Conservation (phyloP, 805 yeast species). For the Ogataea trehaloabstinens region DNA sequence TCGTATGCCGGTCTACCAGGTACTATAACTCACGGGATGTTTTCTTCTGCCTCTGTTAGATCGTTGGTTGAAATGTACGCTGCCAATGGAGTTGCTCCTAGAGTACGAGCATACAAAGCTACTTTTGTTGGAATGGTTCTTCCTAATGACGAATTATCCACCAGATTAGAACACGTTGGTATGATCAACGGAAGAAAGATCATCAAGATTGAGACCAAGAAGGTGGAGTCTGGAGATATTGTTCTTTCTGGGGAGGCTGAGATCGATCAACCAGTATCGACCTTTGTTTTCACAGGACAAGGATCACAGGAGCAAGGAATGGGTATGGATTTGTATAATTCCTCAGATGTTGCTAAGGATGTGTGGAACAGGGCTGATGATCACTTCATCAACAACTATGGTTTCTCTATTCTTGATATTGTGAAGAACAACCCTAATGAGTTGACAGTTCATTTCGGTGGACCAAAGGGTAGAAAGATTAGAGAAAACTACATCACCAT, state of each 20-base stretch:
- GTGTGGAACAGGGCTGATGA: conserved; percentile 98
- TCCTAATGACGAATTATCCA: conserved; percentile 87
- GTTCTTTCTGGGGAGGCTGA: conserved; percentile 96
- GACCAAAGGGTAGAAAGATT: conserved; percentile 93
- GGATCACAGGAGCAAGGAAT: conserved; percentile 99
- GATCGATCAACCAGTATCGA: conserved; percentile 95
- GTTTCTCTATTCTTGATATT: conserved; percentile 94
- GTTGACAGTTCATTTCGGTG: conserved; percentile 95
- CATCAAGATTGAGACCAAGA: conserved; percentile 85
- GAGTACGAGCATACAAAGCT: conserved; percentile 93
- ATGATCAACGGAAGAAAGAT: conserved; percentile 99
- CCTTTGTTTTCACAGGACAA: conserved; percentile 98
- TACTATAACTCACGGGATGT: conserved; percentile 99
- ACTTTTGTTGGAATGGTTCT: conserved; percentile 94
- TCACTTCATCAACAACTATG: conserved; percentile 91
- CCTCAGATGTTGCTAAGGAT: conserved; percentile 85
- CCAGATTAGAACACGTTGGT: conserved; percentile 91
- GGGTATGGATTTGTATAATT: conserved; percentile 98
- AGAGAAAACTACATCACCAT: conserved; percentile 92
- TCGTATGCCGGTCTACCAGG: conserved; percentile 93
- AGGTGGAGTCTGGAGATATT: conserved; percentile 70
- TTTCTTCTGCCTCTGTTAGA: conserved; percentile 93
- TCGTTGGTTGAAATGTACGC: conserved; percentile 97
- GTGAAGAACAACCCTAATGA: conserved; percentile 95
- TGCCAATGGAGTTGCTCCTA: conserved; percentile 91